These are phyloP conservation scores for Scedosporium boydii DNA, from an alignment of 2,329 filamentous ascomycete genomes.

Conservation along the genomic window DNA sequence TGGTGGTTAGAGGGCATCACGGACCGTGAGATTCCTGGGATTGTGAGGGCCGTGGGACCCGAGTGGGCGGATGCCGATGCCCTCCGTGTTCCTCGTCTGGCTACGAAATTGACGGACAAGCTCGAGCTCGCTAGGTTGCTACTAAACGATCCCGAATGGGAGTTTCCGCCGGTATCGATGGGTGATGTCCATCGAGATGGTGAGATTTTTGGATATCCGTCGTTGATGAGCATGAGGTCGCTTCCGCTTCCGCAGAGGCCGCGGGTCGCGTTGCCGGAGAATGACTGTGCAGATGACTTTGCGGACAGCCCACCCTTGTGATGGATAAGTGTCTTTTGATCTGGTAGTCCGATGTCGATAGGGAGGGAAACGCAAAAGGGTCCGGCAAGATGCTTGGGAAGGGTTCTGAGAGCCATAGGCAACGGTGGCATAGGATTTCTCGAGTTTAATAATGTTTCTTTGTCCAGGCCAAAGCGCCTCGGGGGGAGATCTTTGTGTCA, in stretches of 20 bases:
- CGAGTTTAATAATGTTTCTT: too few species aligned
- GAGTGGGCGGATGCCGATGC: background rate
- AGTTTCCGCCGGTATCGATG: background rate
- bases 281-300: background rate
- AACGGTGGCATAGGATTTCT: too few species aligned
- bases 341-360: too few species aligned
- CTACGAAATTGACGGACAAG: background rate
- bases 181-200: background rate
- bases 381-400: too few species aligned
- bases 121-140: background rate
- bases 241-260: background rate
- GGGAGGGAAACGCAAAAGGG: too few species aligned
- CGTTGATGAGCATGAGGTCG: background rate
- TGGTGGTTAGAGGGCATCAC: constrained; percentile 44
- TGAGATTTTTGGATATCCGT: background rate
- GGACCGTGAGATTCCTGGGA: constrained; percentile 34
- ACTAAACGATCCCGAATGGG: background rate
- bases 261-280: background rate
- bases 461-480: too few species aligned
- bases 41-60: constrained; percentile 14
- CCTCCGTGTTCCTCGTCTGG: background rate
- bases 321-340: too few species aligned
- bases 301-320: background rate
- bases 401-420: too few species aligned
- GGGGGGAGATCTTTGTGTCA: too few species aligned